Percentiles rank a stretch among this genome's conserved stretches.
phyloP scores from a whole-genome alignment of 2,329 filamentous ascomycete species.

The Talaromyces marneffei region DNA sequence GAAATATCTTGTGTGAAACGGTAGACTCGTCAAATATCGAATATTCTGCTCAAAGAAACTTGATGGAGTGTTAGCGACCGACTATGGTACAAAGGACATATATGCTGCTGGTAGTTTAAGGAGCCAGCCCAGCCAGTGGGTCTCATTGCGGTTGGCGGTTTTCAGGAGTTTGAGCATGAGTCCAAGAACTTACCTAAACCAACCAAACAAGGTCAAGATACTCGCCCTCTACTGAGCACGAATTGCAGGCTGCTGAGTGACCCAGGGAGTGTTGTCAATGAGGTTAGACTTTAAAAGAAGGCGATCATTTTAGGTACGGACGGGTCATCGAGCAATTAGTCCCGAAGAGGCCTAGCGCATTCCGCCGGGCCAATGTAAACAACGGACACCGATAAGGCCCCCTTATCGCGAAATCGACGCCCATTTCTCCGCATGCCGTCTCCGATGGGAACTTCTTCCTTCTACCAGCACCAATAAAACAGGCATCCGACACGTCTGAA shows the following conservation, averaged over 20 bases:
- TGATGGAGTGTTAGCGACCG: neutral
- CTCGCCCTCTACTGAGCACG: neutral
- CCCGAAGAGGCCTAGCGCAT: neutral
- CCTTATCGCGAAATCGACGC: neutral
- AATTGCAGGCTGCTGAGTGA: neutral
- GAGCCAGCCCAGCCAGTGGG: neutral
- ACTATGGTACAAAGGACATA: neutral
- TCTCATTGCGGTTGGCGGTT: neutral
- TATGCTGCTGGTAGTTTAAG: neutral
- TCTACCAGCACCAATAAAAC: neutral
- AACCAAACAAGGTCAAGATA: neutral
- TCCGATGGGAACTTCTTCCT: neutral
- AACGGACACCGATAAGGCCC: slow-evolving; percentile 6
- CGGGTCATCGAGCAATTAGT: neutral
- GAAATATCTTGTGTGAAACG: neutral
- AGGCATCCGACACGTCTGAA: neutral
- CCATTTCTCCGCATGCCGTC: slow-evolving; percentile 6
- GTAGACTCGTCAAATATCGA: neutral
- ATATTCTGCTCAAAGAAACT: neutral
- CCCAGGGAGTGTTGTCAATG: neutral
- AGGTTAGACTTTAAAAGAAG: neutral
- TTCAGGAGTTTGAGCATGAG: neutral
- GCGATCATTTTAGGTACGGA: slow-evolving; percentile 2
- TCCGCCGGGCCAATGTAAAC: neutral
- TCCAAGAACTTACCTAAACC: neutral